Evolutionary conservation across 1,284 basidiomycete species (phyloP), one percentile per base, ranked within the genome.

Genomic region (Coniophora puteana): DNA sequence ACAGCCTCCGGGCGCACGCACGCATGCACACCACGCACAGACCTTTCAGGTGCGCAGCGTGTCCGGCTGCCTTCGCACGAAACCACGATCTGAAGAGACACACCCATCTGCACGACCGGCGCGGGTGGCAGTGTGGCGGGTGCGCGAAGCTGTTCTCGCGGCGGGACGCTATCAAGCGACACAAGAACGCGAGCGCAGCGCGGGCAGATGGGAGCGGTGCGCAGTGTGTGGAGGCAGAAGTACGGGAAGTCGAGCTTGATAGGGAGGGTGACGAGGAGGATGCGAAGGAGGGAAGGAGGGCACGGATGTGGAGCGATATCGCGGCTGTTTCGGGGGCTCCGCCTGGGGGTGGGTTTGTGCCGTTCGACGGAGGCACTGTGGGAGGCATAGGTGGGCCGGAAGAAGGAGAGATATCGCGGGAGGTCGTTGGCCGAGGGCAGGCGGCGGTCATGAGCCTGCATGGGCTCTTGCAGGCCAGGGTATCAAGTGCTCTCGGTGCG

Each of bases 1-100:
- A 78, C 58, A 74, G 68, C 47, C 69, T 89, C 12, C 80, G 84
- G 11, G 70, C 74, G 1, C 85, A 89, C 57, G 76, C 84, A 51
- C 76, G 78, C 22, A 55, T 73, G 22, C 80, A 85, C 49, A 69
- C 80, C 13, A 62, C 68, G 5, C 74, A 81, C 47, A 73, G 83
- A 5, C 82, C 84, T 1, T 80, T 71, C 58, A 71, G 72, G 12
- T 88, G 84, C 52, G 59, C 56, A 3, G 55, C 61, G 2, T 88
- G 85, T 44, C 78, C 83, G 8, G 84, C 84, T 6, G 78, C 80
- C 8, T 88, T 88, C 60, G 76, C 78, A 5, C 72, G 85, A 34
- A 85, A 82, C 49, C 83, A 88, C 48, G 85, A 89, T 55, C 68
- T 88, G 29, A 85, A 84, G 61, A 74, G 85, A 13, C 85, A 88